Conservation (phyloP, 1,284 basidiomycete species). For the Naganishia sp. region DNA sequence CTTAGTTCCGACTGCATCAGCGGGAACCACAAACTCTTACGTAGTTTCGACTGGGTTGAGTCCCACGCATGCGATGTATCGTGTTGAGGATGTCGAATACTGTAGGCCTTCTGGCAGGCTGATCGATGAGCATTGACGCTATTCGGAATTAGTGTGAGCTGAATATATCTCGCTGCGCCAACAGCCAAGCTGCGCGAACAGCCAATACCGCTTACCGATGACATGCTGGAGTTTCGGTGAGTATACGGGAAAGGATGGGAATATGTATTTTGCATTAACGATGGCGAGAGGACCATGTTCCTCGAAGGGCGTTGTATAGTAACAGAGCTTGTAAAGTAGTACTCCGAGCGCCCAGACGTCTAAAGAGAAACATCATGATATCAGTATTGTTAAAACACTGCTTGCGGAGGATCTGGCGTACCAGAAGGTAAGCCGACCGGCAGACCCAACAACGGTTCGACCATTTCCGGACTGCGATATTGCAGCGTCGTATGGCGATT, state of each 20-base stretch:
- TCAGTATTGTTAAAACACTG: not conserved
- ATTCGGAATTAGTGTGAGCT: constrained; percentile 3
- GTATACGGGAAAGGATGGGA: constrained; percentile 90
- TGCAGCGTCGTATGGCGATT: constrained; percentile 94
- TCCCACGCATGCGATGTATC: constrained; percentile 79
- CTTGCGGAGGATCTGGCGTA: constrained; percentile 38
- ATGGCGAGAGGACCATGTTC: constrained; percentile 96
- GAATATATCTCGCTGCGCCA: not conserved
- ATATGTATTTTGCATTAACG: constrained; percentile 92
- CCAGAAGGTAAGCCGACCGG: constrained; percentile 57
- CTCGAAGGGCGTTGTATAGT: constrained; percentile 98
- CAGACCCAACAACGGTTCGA: constrained; percentile 63
- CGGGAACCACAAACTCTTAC: constrained; percentile 41
- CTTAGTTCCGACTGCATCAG: too few species aligned
- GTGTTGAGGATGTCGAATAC: constrained; percentile 75
- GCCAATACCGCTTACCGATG: constrained; percentile 65
- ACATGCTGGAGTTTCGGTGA: constrained; percentile 80
- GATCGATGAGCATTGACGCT: constrained; percentile 86
- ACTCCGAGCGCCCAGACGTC: constrained; percentile 79
- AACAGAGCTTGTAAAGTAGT: constrained; percentile 81
- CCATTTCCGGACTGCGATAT: constrained; percentile 97
- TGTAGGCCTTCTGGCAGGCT: constrained; percentile 75
- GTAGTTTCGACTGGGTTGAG: constrained; percentile 75
- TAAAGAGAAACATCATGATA: constrained; percentile 34
- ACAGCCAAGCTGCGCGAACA: not conserved